Evolutionary conservation across 1,284 basidiomycete species (phyloP).

Genomic region (Trichosporon sp.): DNA sequence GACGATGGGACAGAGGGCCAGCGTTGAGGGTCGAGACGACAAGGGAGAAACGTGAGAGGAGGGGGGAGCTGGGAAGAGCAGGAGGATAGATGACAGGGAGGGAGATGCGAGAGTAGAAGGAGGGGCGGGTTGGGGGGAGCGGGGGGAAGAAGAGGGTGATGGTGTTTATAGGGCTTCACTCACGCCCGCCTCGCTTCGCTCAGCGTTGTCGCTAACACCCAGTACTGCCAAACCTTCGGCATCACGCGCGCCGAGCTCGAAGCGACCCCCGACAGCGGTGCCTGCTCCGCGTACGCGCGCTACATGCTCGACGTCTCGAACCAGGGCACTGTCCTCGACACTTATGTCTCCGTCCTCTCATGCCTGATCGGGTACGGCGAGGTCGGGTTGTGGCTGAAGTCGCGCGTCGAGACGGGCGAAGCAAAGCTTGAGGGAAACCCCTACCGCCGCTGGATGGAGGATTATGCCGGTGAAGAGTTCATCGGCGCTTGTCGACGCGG

Average conservation of each 20-base stretch:
- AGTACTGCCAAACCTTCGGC: conserved; percentile 66
- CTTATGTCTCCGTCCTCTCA: conserved; percentile 74
- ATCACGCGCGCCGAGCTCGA: conserved; percentile 60
- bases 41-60: too few relatives aligned
- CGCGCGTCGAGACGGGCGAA: conserved; percentile 53
- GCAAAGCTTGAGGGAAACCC: conserved; percentile 62
- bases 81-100: too few relatives aligned
- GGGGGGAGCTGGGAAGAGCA: too few relatives aligned
- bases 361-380: conserved; percentile 94
- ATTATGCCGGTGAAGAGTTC: conserved; percentile 67
- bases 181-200: not conserved
- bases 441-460: conserved; percentile 72
- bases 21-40: too few relatives aligned
- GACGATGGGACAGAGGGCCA: too few relatives aligned
- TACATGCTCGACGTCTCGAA: conserved; percentile 73
- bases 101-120: too few relatives aligned
- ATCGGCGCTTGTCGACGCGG: conserved; percentile 65
- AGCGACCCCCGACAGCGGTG: conserved; percentile 59
- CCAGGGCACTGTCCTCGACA: conserved; percentile 64
- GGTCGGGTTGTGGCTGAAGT: conserved; percentile 73
- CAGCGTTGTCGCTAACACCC: not conserved
- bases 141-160: too few relatives aligned
- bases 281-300: conserved; percentile 78
- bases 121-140: too few relatives aligned
- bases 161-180: too few relatives aligned